Evolutionary conservation across 2,329 filamentous ascomycete species (phyloP).

Genomic region (Clarireedia monteithiana): DNA sequence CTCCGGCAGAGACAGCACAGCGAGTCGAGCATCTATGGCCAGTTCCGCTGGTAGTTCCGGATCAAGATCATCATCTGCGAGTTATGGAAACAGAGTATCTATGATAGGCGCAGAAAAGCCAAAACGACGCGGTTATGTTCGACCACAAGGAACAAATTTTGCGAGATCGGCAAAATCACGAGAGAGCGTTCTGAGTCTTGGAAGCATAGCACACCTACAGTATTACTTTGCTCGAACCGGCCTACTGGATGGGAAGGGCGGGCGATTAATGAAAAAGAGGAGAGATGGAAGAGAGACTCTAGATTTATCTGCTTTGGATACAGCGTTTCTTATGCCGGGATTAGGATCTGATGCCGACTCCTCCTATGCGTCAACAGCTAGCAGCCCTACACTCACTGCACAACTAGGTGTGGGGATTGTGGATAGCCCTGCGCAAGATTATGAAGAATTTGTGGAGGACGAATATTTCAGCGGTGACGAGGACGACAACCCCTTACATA

Average conservation of each 20-base stretch:
- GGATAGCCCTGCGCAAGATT: slow-evolving; percentile 34
- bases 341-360: slow-evolving; percentile 47
- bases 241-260: slow-evolving; percentile 86
- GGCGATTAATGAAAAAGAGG: slow-evolving; percentile 68
- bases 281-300: slow-evolving; percentile 42
- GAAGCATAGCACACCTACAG: slow-evolving; percentile 93
- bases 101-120: slow-evolving; percentile 31
- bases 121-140: slow-evolving; percentile 34
- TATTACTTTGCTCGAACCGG: slow-evolving; percentile 98
- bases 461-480: slow-evolving; percentile 45
- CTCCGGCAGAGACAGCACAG: slow-evolving; percentile 35
- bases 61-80: slow-evolving; percentile 58
- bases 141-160: slow-evolving; percentile 49
- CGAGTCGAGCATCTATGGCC: slow-evolving; percentile 45
- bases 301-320: slow-evolving; percentile 48
- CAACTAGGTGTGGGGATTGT: slow-evolving; percentile 26
- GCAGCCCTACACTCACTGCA: slow-evolving; percentile 47
- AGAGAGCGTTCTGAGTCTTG: slow-evolving; percentile 92
- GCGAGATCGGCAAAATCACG: slow-evolving; percentile 82
- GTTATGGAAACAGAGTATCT: slow-evolving; percentile 40
- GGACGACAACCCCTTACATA: slow-evolving; percentile 56
- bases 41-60: slow-evolving; percentile 39
- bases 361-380: slow-evolving; percentile 51
- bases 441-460: slow-evolving; percentile 40
- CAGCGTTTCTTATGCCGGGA: slow-evolving; percentile 35